Evolutionary conservation across 768 basidiomycete genomes (phyloP).

Genomic region (Panaeolus cyanescens): DNA sequence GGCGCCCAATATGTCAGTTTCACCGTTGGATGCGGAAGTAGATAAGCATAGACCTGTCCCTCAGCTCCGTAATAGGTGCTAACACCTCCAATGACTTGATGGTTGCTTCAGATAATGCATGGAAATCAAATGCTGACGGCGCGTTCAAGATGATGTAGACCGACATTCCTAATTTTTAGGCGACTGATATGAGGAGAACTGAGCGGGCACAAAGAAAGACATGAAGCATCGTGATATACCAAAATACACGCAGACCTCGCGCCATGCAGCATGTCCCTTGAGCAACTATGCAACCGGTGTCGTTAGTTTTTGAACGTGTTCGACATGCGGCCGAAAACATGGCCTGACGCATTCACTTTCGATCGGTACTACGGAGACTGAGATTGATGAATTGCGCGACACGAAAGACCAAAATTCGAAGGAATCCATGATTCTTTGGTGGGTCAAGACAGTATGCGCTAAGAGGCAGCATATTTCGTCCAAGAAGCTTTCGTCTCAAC

Average conservation of each 20-base stretch:
- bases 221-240: background rate
- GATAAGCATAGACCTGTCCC: slow-evolving; percentile 5
- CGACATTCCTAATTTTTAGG: slow-evolving; percentile 12
- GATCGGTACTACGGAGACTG: background rate
- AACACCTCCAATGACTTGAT: slow-evolving; percentile 14
- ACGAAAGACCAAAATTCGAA: no score
- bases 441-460: no score
- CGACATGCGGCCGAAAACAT: background rate
- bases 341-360: background rate
- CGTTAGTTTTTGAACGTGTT: background rate
- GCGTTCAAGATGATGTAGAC: slow-evolving; percentile 17
- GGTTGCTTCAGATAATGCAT: slow-evolving; percentile 14
- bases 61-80: slow-evolving; percentile 10
- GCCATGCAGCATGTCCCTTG: no score
- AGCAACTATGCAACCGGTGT: background rate
- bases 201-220: background rate
- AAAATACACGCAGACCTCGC: background rate
- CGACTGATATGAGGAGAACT: slow-evolving; percentile 3
- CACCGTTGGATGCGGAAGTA: background rate
- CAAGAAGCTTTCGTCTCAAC: no score
- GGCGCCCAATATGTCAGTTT: background rate
- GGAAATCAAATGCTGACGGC: slow-evolving; percentile 16
- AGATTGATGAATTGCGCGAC: no score
- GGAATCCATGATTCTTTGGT: no score
- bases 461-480: no score